A percentile compares a stretch with the other conserved stretches of the same genome.
phyloP scores from a whole-genome alignment of 805 yeast species.

The Lachancea thermotolerans region DNA sequence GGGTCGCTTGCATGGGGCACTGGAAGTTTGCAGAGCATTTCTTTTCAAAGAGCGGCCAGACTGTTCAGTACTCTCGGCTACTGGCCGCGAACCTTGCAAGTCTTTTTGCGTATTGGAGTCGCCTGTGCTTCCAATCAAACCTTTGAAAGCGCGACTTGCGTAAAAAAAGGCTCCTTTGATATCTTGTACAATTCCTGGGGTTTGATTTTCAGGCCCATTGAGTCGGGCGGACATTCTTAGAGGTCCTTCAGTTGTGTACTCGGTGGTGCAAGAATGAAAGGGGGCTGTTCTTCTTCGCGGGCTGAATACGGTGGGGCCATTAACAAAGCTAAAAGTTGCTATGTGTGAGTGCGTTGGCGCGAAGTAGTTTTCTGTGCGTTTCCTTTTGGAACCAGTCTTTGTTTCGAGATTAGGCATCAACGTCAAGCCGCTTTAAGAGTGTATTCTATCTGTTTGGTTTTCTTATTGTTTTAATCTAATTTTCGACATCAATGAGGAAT shows the following conservation, averaged over 20 bases:
- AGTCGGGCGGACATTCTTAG: neutral
- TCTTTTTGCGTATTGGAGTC: neutral
- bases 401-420: neutral
- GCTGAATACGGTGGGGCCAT: conserved; percentile 17
- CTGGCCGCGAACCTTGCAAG: neutral
- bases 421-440: neutral
- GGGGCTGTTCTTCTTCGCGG: conserved; percentile 13
- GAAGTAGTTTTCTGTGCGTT: conserved; percentile 13
- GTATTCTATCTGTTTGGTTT: neutral
- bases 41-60: neutral
- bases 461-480: neutral
- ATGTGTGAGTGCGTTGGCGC: conserved; percentile 18
- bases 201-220: neutral
- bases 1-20: neutral
- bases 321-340: conserved; percentile 17
- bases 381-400: conserved; percentile 10
- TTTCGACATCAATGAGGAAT: neutral
- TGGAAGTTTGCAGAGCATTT: neutral
- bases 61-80: neutral
- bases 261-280: no score
- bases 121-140: neutral
- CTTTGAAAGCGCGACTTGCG: conserved; percentile 3
- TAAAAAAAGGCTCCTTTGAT: conserved; percentile 3
- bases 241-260: no score
- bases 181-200: neutral